phyloP scores from a whole-genome alignment of 2,329 filamentous ascomycete species.

The Penicillium palitans region DNA sequence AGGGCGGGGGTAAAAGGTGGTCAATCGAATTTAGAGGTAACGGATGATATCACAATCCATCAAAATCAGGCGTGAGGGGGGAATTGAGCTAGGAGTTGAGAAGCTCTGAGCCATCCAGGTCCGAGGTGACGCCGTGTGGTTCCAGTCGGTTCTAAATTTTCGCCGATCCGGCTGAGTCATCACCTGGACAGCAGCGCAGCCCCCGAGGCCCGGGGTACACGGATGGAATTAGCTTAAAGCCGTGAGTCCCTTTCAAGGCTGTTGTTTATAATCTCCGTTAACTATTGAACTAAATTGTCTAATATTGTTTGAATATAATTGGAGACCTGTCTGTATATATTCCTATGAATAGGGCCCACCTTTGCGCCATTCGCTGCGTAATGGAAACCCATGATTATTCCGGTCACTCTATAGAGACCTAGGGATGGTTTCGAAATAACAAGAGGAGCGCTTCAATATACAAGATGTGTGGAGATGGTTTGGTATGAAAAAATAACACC shows the following conservation, averaged over 20 bases:
- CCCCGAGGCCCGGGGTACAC: not conserved
- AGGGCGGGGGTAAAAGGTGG: constrained; percentile 26
- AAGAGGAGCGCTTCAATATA: constrained; percentile 15
- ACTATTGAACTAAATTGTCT: not conserved
- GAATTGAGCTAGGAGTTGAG: constrained; percentile 19
- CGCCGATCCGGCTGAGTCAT: constrained; percentile 41
- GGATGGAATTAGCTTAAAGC: constrained; percentile 13
- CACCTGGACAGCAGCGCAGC: constrained; percentile 8
- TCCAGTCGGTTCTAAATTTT: constrained; percentile 32
- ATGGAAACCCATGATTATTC: not conserved
- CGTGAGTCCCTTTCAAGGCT: not conserved
- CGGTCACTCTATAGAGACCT: not conserved
- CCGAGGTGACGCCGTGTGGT: constrained; percentile 22
- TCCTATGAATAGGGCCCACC: not conserved
- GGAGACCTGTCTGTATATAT: constrained; percentile 6
- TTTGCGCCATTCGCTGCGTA: constrained; percentile 11
- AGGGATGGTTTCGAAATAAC: constrained; percentile 1
- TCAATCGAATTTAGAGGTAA: constrained; percentile 27
- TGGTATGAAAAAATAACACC: constrained; percentile 10
- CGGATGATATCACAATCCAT: constrained; percentile 31
- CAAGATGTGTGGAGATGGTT: constrained; percentile 17
- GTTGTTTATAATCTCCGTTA: not conserved
- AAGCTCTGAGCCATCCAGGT: constrained; percentile 26
- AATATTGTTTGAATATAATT: not conserved
- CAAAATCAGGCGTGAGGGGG: constrained; percentile 17